Base-by-base conservation (phyloP, 2,329 filamentous ascomycete species). In the Trichoderma asperellum region DNA sequence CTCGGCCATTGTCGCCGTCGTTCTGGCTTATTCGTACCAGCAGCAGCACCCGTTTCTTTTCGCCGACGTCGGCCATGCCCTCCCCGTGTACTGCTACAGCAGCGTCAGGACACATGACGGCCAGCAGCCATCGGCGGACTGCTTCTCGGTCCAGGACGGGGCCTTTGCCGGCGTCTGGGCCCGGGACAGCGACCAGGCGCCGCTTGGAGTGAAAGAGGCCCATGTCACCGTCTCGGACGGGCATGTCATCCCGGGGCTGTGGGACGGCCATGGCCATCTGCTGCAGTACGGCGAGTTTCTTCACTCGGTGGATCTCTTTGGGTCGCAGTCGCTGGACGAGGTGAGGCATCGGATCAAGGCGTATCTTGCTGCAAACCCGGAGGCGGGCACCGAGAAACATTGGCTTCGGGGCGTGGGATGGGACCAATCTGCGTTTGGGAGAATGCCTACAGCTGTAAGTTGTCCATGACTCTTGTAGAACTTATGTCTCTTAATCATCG, bases 181-280 rank as follows among this genome's bases (percentile, higher is more conserved):
- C n/a, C 78, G 78, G 3, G 73, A 72, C 3, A 73, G 75, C 18
- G 75, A 74, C 10, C 77, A 75, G 0, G 73, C 76, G 2, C 73
- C 76, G 27, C 74, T 76, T 21, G 16, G 16, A 47, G 27, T 40
- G 1, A 58, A 34, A 27, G 53, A 12, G n/a, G 27, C 35, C 24
- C 75, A 76, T 24, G 32, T 55, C 21, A 6, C 61, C 7, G 37
- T 66, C 16, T 67, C 58, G 7, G 62, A 75, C 27, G 88, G 88
- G 0, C 84, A 87, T 72, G 89, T 86, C 1, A 85, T 91, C 32
- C 90, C 90, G 0, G 90, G 90, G 0, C 81, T 92, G 1, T 92
- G 89, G 86, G 90, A 92, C 72, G 89, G 89, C 0, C 90, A 92
- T 76, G 90, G 88, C 0, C 90, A 92, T 75, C 79, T 92, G 59